Conservation (phyloP, 2,329 filamentous ascomycete genomes). For the Alternaria ventricosa region DNA sequence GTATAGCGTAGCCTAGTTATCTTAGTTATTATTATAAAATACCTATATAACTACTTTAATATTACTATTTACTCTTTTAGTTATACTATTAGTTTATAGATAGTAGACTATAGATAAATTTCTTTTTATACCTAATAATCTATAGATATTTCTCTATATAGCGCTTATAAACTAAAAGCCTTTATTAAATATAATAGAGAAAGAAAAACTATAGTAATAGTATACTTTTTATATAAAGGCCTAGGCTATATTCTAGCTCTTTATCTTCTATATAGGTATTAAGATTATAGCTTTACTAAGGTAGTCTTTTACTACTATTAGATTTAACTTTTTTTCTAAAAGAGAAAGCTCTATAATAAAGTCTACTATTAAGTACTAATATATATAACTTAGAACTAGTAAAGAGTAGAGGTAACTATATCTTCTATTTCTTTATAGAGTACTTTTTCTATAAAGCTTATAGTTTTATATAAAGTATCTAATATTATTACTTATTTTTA, state of each 20-base stretch:
- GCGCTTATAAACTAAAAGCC: not conserved
- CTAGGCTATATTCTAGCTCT: not conserved
- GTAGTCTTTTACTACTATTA: not conserved
- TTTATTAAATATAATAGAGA: not conserved
- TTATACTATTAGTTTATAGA: not conserved
- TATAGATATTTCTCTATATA: not conserved
- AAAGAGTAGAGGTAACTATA: not conserved
- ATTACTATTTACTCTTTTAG: not conserved
- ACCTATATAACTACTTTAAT: not conserved
- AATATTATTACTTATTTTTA: not conserved
- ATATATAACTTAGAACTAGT: not conserved
- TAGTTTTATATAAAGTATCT: not conserved
- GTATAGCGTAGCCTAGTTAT: not conserved
- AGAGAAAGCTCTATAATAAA: not conserved
- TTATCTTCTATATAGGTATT: not conserved
- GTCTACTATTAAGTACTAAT: not conserved
- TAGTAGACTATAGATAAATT: not conserved
- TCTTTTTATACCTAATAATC: not conserved
- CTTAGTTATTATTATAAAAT: not conserved
- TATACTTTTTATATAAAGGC: not conserved
- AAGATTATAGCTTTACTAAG: not conserved
- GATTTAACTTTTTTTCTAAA: not conserved
- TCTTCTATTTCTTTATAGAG: not conserved
- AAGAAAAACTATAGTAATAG: not conserved
- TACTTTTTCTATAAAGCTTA: not conserved